Conservation (phyloP, 2,329 filamentous ascomycete species). For the Peltaster fructicola region DNA sequence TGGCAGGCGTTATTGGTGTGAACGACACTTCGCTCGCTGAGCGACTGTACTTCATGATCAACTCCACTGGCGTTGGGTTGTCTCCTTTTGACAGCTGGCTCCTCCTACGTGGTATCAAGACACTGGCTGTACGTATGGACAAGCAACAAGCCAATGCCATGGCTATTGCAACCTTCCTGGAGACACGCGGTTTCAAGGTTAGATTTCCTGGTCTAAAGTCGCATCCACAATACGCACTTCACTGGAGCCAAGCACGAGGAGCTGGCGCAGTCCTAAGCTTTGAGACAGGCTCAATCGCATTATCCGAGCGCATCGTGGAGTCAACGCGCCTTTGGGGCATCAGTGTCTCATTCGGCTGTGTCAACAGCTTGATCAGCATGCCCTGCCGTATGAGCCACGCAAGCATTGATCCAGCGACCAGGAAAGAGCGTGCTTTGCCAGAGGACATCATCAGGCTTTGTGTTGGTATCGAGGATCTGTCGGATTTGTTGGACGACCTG, state of each 20-base stretch:
- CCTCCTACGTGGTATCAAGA: constrained; percentile 89
- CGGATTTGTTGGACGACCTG: constrained; percentile 85
- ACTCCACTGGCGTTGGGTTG: constrained; percentile 83
- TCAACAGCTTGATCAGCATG: constrained; percentile 98
- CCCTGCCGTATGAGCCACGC: constrained; percentile 99
- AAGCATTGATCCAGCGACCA: constrained; percentile 89
- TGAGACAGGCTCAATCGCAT: constrained; percentile 69
- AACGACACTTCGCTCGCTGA: constrained; percentile 71
- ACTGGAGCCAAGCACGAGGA: constrained; percentile 88
- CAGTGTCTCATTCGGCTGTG: constrained; percentile 92
- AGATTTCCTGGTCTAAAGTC: constrained; percentile 87
- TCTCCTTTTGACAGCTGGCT: constrained; percentile 93
- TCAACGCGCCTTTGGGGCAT: constrained; percentile 84
- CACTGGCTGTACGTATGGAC: constrained; percentile 92
- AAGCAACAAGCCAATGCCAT: constrained; percentile 91
- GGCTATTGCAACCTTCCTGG: constrained; percentile 79
- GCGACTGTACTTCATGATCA: constrained; percentile 91
- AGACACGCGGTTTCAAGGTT: constrained; percentile 79
- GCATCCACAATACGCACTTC: constrained; percentile 89
- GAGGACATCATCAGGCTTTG: constrained; percentile 93
- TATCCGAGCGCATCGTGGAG: constrained; percentile 89
- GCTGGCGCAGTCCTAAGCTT: constrained; percentile 90
- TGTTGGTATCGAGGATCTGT: constrained; percentile 85
- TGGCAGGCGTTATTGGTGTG: constrained; percentile 90
- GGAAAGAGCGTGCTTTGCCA: constrained; percentile 75